Evolutionary conservation across 768 basidiomycete genomes (phyloP).

Genomic region (Agaricus bisporus): DNA sequence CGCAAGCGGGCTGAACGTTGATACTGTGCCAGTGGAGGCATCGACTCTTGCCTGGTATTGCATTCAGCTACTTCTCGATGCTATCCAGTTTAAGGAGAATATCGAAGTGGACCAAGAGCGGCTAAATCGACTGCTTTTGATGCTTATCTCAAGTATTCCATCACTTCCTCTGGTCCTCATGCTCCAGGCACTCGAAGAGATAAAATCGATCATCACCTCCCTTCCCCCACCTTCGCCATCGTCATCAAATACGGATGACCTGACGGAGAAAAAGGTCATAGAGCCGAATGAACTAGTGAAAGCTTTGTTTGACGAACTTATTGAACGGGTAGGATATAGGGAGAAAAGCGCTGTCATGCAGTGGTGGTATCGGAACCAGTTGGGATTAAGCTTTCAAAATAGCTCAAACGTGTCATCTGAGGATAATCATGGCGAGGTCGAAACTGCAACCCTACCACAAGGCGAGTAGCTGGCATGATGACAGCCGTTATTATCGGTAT

Average conservation of each 20-base stretch:
- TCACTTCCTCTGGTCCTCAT: constrained; percentile 56
- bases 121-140: constrained; percentile 54
- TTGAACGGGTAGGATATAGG: constrained; percentile 57
- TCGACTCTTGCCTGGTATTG: constrained; percentile 64
- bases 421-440: background rate
- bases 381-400: constrained; percentile 2
- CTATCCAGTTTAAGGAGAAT: constrained; percentile 22
- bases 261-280: constrained; percentile 11
- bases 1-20: constrained; percentile 24
- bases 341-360: constrained; percentile 62
- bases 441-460: too few species aligned
- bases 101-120: constrained; percentile 20
- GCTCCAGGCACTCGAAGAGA: constrained; percentile 45
- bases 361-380: constrained; percentile 64
- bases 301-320: constrained; percentile 57
- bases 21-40: constrained; percentile 18
- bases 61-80: constrained; percentile 47
- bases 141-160: constrained; percentile 60
- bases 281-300: constrained; percentile 42
- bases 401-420: too few species aligned
- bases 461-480: too few species aligned
- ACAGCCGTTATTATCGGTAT: too few species aligned
- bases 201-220: constrained; percentile 28
- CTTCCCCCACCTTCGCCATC: constrained; percentile 14
- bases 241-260: constrained; percentile 6